These are phyloP conservation scores for Erodium moschatum DNA, from an alignment of 441 rosid genomes.

Conservation along the genomic window DNA sequence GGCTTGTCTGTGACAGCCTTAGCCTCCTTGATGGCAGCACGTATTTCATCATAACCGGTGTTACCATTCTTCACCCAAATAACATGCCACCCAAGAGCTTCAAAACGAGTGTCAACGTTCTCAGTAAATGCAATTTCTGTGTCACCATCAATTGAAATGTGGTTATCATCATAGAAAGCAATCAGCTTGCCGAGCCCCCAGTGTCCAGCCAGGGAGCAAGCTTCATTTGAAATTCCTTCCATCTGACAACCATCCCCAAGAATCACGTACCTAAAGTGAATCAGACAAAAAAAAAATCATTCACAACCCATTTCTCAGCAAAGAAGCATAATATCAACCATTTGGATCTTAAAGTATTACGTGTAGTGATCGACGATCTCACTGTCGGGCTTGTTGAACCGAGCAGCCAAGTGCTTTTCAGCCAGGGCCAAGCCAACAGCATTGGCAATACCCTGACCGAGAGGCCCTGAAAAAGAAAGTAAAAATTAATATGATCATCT, in stretches of 20 bases:
- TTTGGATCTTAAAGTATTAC: conserved; percentile 25
- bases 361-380: conserved; percentile 93
- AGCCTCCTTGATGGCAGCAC: conserved; percentile 91
- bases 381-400: conserved; percentile 81
- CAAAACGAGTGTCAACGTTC: conserved; percentile 64
- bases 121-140: conserved; percentile 85
- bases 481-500: background rate
- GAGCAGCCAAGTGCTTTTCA: conserved; percentile 93
- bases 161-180: conserved; percentile 90
- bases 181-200: conserved; percentile 93
- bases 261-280: conserved; percentile 37
- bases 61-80: conserved; percentile 96
- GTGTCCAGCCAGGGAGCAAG: conserved; percentile 76
- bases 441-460: conserved; percentile 95
- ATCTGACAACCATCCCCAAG: conserved; percentile 93
- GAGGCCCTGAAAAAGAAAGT: conserved; percentile 57
- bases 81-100: conserved; percentile 94
- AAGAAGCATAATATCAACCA: background rate
- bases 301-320: background rate
- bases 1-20: conserved; percentile 85
- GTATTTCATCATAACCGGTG: conserved; percentile 80
- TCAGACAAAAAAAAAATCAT: conserved; percentile 14
- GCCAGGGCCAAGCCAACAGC: conserved; percentile 98
- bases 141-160: conserved; percentile 89
- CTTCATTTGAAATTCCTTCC: conserved; percentile 87